These are phyloP conservation scores for Citrus australasica DNA, from an alignment of 345 rosid species.

Conservation along the genomic window DNA sequence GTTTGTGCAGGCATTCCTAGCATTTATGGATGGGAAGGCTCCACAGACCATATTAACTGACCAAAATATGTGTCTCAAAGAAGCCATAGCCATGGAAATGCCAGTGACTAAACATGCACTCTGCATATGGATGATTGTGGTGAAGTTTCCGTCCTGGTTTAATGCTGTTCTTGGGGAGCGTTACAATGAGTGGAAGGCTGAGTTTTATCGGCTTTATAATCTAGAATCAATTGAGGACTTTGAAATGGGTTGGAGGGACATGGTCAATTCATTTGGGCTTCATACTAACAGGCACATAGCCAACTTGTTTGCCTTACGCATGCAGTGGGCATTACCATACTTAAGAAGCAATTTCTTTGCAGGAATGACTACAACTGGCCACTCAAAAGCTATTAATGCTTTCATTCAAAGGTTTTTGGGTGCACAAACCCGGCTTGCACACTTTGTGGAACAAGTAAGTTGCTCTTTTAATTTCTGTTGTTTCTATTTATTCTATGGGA, in stretches of 20 bases:
- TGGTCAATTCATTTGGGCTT: slow-evolving; percentile 79
- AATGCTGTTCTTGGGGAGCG: slow-evolving; percentile 89
- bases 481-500: not conserved
- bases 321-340: slow-evolving; percentile 85
- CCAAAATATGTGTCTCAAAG: slow-evolving; percentile 91
- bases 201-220: slow-evolving; percentile 80
- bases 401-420: slow-evolving; percentile 91
- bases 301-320: slow-evolving; percentile 64
- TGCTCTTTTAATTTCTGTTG: slow-evolving; percentile 17
- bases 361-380: slow-evolving; percentile 71
- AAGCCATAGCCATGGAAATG: slow-evolving; percentile 85
- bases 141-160: slow-evolving; percentile 94
- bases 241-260: slow-evolving; percentile 89
- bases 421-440: slow-evolving; percentile 88
- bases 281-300: slow-evolving; percentile 80
- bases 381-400: slow-evolving; percentile 80
- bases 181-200: slow-evolving; percentile 93
- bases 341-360: slow-evolving; percentile 85
- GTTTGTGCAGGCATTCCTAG: slow-evolving; percentile 58
- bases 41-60: slow-evolving; percentile 90
- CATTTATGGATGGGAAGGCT: slow-evolving; percentile 87
- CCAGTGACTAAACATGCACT: slow-evolving; percentile 84
- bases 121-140: slow-evolving; percentile 96
- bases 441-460: slow-evolving; percentile 86
- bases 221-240: slow-evolving; percentile 80